These are phyloP conservation scores for Magnusiomyces fungicola DNA, from an alignment of 1,139 yeast genomes.

Conservation along the genomic window DNA sequence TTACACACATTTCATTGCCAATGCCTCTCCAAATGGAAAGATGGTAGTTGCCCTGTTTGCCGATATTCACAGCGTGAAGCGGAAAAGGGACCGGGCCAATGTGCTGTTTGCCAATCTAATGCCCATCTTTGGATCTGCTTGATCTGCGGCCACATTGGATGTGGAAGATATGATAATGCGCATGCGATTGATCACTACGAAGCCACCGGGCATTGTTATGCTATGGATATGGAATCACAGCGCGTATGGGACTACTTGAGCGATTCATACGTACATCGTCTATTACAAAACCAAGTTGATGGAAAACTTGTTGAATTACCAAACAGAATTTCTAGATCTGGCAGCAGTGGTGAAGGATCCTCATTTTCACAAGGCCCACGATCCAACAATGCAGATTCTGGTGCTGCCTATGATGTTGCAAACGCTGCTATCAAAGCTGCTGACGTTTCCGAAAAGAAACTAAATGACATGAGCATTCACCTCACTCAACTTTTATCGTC, in stretches of 20 bases:
- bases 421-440: conserved; percentile 14
- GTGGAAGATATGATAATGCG: conserved; percentile 82
- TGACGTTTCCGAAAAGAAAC: conserved; percentile 28
- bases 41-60: conserved; percentile 89
- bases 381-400: neutral
- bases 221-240: conserved; percentile 80
- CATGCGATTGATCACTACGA: conserved; percentile 83
- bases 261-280: conserved; percentile 82
- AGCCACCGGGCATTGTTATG: conserved; percentile 76
- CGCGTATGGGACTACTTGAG: conserved; percentile 96
- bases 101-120: conserved; percentile 49
- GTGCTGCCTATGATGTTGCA: conserved; percentile 7
- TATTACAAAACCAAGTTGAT: conserved; percentile 76
- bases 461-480: conserved; percentile 60
- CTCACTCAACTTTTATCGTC: conserved; percentile 72
- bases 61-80: conserved; percentile 49
- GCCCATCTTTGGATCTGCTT: conserved; percentile 86
- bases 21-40: conserved; percentile 84
- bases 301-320: conserved; percentile 75
- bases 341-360: neutral
- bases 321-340: neutral
- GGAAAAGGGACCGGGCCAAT: conserved; percentile 19
- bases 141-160: conserved; percentile 83
- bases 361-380: neutral
- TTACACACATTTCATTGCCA: conserved; percentile 92